Percentiles rank a stretch among this genome's conserved stretches.
Evolutionary conservation across 768 basidiomycete genomes (phyloP).

Genomic region (Auriscalpium orientale): DNA sequence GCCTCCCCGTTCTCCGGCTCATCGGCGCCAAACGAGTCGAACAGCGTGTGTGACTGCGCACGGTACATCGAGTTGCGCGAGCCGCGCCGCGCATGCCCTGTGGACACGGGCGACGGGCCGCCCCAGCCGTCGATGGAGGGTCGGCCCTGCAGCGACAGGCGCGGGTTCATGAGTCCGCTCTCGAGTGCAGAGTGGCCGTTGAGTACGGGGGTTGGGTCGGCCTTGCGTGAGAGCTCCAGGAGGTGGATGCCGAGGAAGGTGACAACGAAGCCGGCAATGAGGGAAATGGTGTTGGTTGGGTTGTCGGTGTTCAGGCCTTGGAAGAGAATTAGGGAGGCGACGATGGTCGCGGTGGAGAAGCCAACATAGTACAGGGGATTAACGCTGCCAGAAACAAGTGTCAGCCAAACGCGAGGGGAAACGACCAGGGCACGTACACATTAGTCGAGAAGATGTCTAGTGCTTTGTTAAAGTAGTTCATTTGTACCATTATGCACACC

Average conservation of each 20-base stretch:
- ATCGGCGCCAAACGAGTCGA: conserved; percentile 63
- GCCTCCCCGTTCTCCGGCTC: conserved; percentile 23
- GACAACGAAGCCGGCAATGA: conserved; percentile 83
- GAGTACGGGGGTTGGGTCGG: conserved; percentile 36
- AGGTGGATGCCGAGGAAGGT: conserved; percentile 98
- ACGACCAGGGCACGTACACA: conserved; percentile 54
- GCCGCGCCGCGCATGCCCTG: conserved; percentile 40
- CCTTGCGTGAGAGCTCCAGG: conserved; percentile 69
- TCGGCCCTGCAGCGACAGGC: conserved; percentile 55
- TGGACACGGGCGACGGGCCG: conserved; percentile 27
- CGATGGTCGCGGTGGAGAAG: conserved; percentile 88
- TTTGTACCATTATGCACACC: conserved; percentile 83
- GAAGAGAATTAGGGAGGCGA: conserved; percentile 94
- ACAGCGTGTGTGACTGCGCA: conserved; percentile 57
- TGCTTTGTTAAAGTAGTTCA: conserved; percentile 98
- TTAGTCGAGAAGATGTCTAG: conserved; percentile 96
- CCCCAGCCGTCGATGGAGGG: conserved; percentile 71
- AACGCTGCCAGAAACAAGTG: conserved; percentile 44
- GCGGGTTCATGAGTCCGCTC: conserved; percentile 64
- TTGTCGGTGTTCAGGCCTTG: conserved; percentile 92
- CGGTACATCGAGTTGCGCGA: conserved; percentile 62
- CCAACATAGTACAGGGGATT: conserved; percentile 98
- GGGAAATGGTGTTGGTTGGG: conserved; percentile 74
- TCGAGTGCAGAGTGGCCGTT: conserved; percentile 50
- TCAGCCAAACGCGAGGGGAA: background rate